phyloP scores from a whole-genome alignment of 192 early-diverging fungal species.

The Coemansia sp. region DNA sequence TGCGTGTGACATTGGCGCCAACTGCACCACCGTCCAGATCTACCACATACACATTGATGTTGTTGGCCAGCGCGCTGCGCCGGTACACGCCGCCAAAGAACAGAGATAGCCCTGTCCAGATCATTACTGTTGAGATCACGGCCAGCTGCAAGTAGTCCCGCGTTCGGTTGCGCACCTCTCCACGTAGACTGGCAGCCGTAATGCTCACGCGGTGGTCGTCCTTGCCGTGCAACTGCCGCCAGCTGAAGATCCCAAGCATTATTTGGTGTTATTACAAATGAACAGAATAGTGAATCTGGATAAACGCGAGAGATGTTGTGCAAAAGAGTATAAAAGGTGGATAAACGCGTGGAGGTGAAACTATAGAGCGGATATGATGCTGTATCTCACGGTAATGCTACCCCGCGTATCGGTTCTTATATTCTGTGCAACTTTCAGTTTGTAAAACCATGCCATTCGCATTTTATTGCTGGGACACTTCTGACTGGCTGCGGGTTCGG shows the following conservation, averaged over 20 bases:
- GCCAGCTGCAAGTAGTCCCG: conserved; percentile 27
- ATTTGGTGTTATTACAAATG: not conserved
- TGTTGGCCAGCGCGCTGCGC: conserved; percentile 32
- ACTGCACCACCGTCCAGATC: conserved; percentile 47
- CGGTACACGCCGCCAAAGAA: conserved; percentile 42
- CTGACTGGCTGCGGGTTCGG: conserved; percentile 13
- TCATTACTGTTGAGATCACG: conserved; percentile 25
- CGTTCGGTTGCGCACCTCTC: conserved; percentile 18
- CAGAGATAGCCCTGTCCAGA: conserved; percentile 42
- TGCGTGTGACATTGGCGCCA: conserved; percentile 32
- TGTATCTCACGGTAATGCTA: too few relatives aligned
- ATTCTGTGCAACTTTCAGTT: not conserved
- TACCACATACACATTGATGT: conserved; percentile 35
- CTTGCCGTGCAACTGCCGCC: conserved; percentile 23
- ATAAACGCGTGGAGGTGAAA: too few relatives aligned
- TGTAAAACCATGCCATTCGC: not conserved
- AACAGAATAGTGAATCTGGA: not conserved
- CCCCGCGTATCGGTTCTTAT: not conserved
- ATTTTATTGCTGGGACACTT: not conserved
- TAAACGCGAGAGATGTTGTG: too few relatives aligned
- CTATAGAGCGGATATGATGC: too few relatives aligned
- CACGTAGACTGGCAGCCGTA: conserved; percentile 14
- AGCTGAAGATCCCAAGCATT: conserved; percentile 31
- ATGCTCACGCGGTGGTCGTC: conserved; percentile 35
- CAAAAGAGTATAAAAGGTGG: not conserved